Evolutionary conservation across 805 yeast species (phyloP).

Genomic region (Novakomyces olei): DNA sequence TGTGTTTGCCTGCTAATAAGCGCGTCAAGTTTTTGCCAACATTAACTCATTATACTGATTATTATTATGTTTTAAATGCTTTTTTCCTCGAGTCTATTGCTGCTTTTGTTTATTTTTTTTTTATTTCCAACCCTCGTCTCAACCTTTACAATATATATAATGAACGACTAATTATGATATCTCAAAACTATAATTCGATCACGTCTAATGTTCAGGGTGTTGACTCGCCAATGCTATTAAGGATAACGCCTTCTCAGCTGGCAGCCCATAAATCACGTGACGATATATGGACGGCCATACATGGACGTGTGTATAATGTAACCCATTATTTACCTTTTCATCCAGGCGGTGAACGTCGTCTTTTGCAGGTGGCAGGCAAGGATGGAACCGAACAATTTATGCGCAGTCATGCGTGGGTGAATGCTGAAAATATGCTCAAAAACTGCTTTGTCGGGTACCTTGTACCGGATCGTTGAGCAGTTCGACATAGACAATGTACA

Average conservation of each 20-base stretch:
- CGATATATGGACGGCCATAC: slow-evolving; percentile 73
- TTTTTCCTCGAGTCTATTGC: too few species aligned
- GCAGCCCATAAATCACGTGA: slow-evolving; percentile 31
- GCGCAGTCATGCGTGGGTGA: slow-evolving; percentile 54
- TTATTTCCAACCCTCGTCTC: not conserved
- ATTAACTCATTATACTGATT: too few species aligned
- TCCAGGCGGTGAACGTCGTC: slow-evolving; percentile 75
- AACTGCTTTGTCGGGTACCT: slow-evolving; percentile 50
- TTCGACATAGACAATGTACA: too few species aligned
- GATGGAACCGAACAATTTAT: slow-evolving; percentile 64
- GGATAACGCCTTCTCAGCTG: slow-evolving; percentile 34
- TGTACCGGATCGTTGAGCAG: slow-evolving; percentile 2
- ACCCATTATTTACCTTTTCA: slow-evolving; percentile 67
- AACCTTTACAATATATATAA: too few species aligned
- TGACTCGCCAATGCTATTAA: too few species aligned
- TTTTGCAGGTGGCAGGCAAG: slow-evolving; percentile 57
- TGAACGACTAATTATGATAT: too few species aligned
- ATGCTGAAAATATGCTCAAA: slow-evolving; percentile 57
- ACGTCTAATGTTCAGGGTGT: too few species aligned
- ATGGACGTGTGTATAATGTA: slow-evolving; percentile 67
- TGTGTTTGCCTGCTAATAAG: too few species aligned
- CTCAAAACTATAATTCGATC: too few species aligned
- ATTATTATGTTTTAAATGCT: too few species aligned
- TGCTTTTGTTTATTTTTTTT: not conserved
- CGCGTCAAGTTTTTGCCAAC: too few species aligned